Percentiles rank a stretch among this genome's conserved stretches.
Evolutionary conservation across 495 filamentous ascomycete genomes (phyloP).

Genomic region (Neurospora terricola): DNA sequence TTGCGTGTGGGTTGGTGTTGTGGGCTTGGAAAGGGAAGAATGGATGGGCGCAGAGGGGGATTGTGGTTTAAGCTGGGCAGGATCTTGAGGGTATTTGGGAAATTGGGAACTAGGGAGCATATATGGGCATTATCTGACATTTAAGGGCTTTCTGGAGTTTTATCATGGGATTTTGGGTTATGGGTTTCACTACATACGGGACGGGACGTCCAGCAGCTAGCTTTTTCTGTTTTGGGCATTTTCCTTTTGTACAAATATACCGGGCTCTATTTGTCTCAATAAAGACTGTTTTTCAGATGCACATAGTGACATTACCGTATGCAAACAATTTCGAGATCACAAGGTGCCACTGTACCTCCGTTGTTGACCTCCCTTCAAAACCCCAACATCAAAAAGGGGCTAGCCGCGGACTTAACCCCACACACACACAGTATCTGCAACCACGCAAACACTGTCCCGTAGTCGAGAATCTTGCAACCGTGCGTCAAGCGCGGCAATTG

Average conservation of each 20-base stretch:
- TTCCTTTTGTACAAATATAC: too few relatives aligned
- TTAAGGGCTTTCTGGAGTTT: not conserved
- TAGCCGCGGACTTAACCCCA: not conserved
- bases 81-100: not conserved
- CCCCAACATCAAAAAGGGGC: not conserved
- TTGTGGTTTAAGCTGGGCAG: slow-evolving; percentile 47
- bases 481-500: not conserved
- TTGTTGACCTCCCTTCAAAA: not conserved
- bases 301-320: too few relatives aligned
- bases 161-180: not conserved
- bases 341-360: too few relatives aligned
- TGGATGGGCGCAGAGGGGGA: slow-evolving; percentile 69
- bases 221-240: not conserved
- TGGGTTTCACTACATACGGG: not conserved
- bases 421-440: not conserved
- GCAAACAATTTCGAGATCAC: too few relatives aligned
- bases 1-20: slow-evolving; percentile 62
- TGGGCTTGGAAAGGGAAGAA: slow-evolving; percentile 71
- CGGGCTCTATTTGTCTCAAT: too few relatives aligned
- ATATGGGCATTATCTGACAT: not conserved
- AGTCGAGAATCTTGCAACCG: not conserved
- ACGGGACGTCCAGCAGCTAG: not conserved
- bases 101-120: not conserved
- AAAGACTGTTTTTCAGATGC: too few relatives aligned
- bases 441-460: not conserved